Conservation (phyloP, 352 stramenopile genomes). For the Globisporangium barbulae region DNA sequence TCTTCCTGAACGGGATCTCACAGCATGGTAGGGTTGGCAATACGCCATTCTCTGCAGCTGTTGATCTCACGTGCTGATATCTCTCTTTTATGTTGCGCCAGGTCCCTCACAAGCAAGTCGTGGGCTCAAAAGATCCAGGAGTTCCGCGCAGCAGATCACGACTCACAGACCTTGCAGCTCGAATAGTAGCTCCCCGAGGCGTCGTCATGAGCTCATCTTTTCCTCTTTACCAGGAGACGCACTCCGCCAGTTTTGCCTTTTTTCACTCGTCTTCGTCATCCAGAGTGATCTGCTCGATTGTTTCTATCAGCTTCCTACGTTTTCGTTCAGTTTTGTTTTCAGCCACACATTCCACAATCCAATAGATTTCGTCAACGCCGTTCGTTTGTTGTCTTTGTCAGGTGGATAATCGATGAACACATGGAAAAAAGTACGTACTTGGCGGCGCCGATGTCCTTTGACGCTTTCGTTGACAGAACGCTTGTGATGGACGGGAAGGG, state of each 20-base stretch:
- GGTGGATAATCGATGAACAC: neutral
- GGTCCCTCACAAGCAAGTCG: conserved; percentile 43
- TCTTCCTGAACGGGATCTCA: conserved; percentile 27
- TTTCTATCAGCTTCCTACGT: conserved; percentile 31
- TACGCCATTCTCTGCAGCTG: neutral
- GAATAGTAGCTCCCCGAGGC: conserved; percentile 2
- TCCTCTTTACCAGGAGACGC: neutral
- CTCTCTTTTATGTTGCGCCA: conserved; percentile 8
- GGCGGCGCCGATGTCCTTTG: conserved; percentile 31
- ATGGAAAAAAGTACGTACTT: conserved; percentile 27
- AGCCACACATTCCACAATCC: neutral
- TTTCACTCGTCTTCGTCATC: conserved; percentile 10
- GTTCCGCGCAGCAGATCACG: conserved; percentile 16
- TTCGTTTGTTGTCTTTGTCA: neutral
- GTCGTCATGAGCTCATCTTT: neutral
- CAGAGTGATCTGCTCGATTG: conserved; percentile 36
- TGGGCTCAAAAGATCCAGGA: conserved; percentile 29
- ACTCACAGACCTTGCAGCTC: neutral
- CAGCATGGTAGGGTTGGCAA: conserved; percentile 30
- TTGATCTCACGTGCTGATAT: neutral
- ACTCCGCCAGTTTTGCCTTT: neutral
- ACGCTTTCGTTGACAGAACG: conserved; percentile 38
- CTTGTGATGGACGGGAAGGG: neutral
- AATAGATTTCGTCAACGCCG: neutral
- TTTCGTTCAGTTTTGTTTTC: conserved; percentile 3